Conservation (phyloP, 1,284 basidiomycete genomes). For the Irpex lacteus region DNA sequence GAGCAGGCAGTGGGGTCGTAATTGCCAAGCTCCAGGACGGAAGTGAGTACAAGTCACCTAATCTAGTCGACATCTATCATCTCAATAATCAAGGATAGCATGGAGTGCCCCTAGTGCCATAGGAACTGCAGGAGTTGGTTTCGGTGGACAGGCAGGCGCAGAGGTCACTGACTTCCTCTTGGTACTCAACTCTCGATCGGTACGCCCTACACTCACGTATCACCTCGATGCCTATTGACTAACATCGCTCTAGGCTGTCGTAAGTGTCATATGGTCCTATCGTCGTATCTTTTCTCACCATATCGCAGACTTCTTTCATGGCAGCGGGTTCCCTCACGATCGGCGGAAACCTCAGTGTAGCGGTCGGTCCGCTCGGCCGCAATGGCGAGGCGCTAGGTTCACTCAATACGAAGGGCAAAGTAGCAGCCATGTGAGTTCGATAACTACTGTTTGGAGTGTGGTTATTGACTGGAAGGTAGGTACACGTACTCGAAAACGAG, state of each 20-base stretch:
- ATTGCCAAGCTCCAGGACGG: constrained; percentile 86
- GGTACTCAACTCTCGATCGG: constrained; percentile 82
- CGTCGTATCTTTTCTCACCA: constrained; percentile 8
- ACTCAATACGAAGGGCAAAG: constrained; percentile 81
- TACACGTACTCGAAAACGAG: constrained; percentile 95
- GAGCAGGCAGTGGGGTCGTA: constrained; percentile 89
- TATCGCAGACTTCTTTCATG: constrained; percentile 85
- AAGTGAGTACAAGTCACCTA: constrained; percentile 45
- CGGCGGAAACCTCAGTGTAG: constrained; percentile 91
- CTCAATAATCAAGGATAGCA: constrained; percentile 38
- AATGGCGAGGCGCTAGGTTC: constrained; percentile 93
- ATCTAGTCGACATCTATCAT: not conserved
- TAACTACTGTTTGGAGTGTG: not conserved
- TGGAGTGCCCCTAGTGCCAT: constrained; percentile 97
- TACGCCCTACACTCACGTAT: constrained; percentile 33
- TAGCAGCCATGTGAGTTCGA: constrained; percentile 81
- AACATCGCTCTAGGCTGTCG: constrained; percentile 46
- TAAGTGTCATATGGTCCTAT: constrained; percentile 32
- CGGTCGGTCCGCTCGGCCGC: constrained; percentile 90
- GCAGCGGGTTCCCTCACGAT: constrained; percentile 88
- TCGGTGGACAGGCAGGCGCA: constrained; percentile 82
- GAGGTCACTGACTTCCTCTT: constrained; percentile 96
- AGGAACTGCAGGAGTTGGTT: constrained; percentile 90
- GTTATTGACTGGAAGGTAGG: constrained; percentile 36
- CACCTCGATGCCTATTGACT: constrained; percentile 21